Conservation (phyloP, 306 rosid genomes). For the Gastrolobium bilobum region DNA sequence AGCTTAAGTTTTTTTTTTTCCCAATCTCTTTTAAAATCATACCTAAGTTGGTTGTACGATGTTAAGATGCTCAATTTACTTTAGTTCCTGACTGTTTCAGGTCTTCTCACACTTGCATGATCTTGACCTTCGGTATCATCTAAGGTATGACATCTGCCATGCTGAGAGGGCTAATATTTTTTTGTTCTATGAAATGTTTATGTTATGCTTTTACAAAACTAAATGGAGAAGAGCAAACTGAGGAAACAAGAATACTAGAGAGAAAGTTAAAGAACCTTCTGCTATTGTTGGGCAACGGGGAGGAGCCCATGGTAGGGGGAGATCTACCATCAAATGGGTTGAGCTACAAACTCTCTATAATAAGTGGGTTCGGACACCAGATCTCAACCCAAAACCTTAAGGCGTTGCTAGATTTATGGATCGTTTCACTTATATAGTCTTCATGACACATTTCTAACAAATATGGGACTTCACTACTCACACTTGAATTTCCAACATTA, state of each 20-base stretch:
- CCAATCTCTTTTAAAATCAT: conserved; percentile 13
- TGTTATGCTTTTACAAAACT: neutral
- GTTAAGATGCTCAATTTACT: conserved; percentile 38
- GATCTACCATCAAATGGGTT: too few relatives aligned
- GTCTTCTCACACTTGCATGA: conserved; percentile 96
- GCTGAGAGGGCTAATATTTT: neutral
- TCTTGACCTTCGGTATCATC: conserved; percentile 96
- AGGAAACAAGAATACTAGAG: neutral
- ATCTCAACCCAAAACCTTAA: too few relatives aligned
- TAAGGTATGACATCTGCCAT: conserved; percentile 67
- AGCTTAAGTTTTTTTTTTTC: neutral
- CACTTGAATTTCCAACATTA: too few relatives aligned
- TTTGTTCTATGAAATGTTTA: neutral
- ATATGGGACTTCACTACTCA: too few relatives aligned
- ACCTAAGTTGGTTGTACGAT: conserved; percentile 33
- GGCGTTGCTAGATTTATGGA: too few relatives aligned
- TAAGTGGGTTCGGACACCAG: too few relatives aligned
- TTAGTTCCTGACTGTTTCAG: conserved; percentile 58
- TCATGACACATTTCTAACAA: too few relatives aligned
- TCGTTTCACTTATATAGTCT: too few relatives aligned
- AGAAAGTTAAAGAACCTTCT: conserved; percentile 3
- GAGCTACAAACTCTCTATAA: too few relatives aligned
- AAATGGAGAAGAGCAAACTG: neutral
- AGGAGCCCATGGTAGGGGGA: too few relatives aligned
- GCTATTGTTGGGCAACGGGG: too few relatives aligned